Base-by-base conservation (phyloP, 2,329 filamentous ascomycete genomes). In the Talaromyces sp. region DNA sequence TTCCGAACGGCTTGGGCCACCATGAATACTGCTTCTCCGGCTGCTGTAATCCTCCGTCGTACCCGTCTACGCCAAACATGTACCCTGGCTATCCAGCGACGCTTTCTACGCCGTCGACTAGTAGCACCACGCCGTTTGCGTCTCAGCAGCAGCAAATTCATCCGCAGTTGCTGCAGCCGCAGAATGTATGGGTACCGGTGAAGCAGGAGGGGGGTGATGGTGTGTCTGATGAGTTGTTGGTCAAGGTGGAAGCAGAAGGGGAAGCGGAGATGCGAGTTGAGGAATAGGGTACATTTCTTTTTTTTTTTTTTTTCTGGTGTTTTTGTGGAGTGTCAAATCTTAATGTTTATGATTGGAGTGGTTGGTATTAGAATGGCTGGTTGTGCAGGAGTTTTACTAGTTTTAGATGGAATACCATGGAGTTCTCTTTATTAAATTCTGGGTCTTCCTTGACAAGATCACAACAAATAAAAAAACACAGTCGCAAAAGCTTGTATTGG, bases 201-300 rank as follows among this genome's bases (percentile, higher is more conserved):
- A 72, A 71, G 62, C 35, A 54, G 10, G 70, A 71, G 51, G 62
- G 64, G 17, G 58, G 61, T 35, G 64, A 64, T 26, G 58, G 46
- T 10, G 57, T 41, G 11, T 53, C 64, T n/a, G 21, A 56, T 19
- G 63, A 68, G 41, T 53, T 65, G 14, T 55, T 64, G 8, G 64
- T 71, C 41, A 72, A 72, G 52, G 51, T 58, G 27, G 68, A 73
- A 58, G 3, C 55, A n/a, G 43, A 2, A 4, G 27, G 24, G 19
- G 43, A 50, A 5, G 8, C 1, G 5, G 13, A n/a, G 14, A 49
- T 57, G 58, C 49, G 19, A 53, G 46, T 56, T 38, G 27, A 32
- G 17, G 19, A 13, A 3, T 43, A 26, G 1, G 32, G 14, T 24
- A n/a, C n/a, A n/a, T 27, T 11, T 1, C 4, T 10, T 46, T 35